Base-by-base conservation (phyloP, 108 stramenopile species). In the Epithemia pelagica region DNA sequence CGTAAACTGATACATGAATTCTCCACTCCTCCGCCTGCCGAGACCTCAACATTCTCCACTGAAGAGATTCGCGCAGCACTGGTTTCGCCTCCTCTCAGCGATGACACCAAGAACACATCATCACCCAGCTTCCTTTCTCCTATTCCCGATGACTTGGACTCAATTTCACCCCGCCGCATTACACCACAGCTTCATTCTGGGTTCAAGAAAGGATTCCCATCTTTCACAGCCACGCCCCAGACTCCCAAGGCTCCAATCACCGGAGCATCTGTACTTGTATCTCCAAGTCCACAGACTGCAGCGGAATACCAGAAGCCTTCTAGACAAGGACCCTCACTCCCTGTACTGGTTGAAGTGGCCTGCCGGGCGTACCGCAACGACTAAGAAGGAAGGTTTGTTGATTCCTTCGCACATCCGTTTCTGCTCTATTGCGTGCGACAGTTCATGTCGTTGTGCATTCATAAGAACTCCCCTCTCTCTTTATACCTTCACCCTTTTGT, bases 301-400 rank as follows among this genome's bases (percentile, higher is more conserved):
- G 29, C 8, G 20, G 7, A 54, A 7, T 66, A 66, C 28, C 3
- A 28, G 3, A 53, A 66, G 54, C 26, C 18, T 3, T 8, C 20
- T n/a, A 51, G n/a, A 1, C 32, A 32, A 2, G 57, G 58, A 0
- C 67, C 67, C 23, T 59, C 57, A 7, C 67, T 68, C 59, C 67
- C 67, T 20, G 25, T 68, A 22, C 33, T 68, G 28, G 67, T 68
- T 1, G 67, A 58, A 46, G 67, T 33, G 15, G 67, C 67, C 10
- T 68, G 67, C 54, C 65, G 54, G 24, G 65, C 54, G 23, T 46
- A 46, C 15, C 37, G 37, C 37, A 46, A 46, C 37, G 37, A 46
- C 37, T 46, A 46, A 15, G 5, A 46, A 46, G 15, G 10, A 10
- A 5, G 37, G 10, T 5, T 46, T 46, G 10, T 46, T 46, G 10